Evolutionary conservation across 805 yeast species (phyloP).

Genomic region (Saturnispora gosingensis): DNA sequence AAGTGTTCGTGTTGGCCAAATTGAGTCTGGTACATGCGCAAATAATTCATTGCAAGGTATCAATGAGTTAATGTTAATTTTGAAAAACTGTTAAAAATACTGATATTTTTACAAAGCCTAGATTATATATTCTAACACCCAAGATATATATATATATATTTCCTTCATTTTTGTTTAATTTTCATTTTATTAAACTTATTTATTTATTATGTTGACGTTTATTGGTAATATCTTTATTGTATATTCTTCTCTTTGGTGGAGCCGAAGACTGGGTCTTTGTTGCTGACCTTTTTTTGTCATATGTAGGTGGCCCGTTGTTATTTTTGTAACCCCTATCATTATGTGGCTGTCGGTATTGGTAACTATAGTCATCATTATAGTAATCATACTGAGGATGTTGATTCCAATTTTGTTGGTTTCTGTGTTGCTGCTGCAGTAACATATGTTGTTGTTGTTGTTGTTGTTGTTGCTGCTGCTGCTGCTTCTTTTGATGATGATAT

Average conservation of each 20-base stretch:
- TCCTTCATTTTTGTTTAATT: not conserved
- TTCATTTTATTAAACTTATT: not conserved
- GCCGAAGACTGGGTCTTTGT: not conserved
- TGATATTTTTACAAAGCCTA: not conserved
- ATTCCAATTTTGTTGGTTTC: not conserved
- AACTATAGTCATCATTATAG: not conserved
- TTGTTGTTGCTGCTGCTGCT: not conserved
- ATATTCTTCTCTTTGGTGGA: not conserved
- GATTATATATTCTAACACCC: not conserved
- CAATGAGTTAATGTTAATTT: constrained; percentile 53
- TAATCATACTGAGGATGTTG: not conserved
- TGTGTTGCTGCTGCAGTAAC: not conserved
- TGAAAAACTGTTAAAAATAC: constrained; percentile 19
- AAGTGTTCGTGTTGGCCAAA: constrained; percentile 51
- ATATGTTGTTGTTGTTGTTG: not conserved
- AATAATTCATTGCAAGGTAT: constrained; percentile 57
- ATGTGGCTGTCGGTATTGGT: not conserved
- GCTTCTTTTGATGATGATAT: not conserved
- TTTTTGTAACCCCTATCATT: not conserved
- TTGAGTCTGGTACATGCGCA: constrained; percentile 35
- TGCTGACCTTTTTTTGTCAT: not conserved
- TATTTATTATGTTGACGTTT: not conserved
- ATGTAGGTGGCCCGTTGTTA: not conserved
- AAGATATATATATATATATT: not conserved
- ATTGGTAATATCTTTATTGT: not conserved